phyloP scores from a whole-genome alignment of 2,329 filamentous ascomycete genomes.

The Pseudocercospora vitis region DNA sequence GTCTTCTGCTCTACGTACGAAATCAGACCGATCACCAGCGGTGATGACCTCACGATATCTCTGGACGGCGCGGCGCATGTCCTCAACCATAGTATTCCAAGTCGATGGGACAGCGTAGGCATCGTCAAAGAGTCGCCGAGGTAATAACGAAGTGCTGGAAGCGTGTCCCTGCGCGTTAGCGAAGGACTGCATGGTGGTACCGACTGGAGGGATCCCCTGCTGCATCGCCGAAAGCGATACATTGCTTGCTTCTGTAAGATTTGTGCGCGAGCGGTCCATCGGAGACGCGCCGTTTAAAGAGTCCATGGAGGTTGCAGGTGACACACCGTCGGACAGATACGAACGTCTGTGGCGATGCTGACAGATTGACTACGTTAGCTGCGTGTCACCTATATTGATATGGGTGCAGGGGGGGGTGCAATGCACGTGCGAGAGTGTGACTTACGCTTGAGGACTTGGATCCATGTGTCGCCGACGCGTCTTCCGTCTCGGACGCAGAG shows the following conservation, averaged over 20 bases:
- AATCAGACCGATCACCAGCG: constrained; percentile 79
- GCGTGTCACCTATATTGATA: constrained; percentile 30
- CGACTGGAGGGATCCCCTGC: constrained; percentile 49
- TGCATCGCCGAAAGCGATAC: constrained; percentile 49
- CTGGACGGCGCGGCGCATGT: constrained; percentile 89
- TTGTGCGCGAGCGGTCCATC: constrained; percentile 57
- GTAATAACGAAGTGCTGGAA: constrained; percentile 53
- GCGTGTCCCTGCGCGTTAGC: constrained; percentile 47
- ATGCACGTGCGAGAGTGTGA: constrained; percentile 32
- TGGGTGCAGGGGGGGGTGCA: constrained; percentile 12
- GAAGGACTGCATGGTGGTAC: constrained; percentile 57
- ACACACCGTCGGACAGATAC: constrained; percentile 67
- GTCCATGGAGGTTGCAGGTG: constrained; percentile 86
- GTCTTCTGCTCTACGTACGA: constrained; percentile 91
- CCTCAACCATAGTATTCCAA: constrained; percentile 85
- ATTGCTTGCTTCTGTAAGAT: constrained; percentile 49
- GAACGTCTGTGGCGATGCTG: constrained; percentile 66
- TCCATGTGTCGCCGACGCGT: constrained; percentile 68
- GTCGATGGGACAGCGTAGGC: constrained; percentile 75
- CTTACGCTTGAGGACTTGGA: constrained; percentile 69
- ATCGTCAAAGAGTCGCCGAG: constrained; percentile 88
- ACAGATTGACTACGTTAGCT: constrained; percentile 29
- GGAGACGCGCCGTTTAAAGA: constrained; percentile 74
- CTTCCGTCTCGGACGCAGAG: constrained; percentile 79
- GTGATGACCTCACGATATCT: constrained; percentile 87